Evolutionary conservation across 148 eudicot species (phyloP).

Genomic region (Rhododendron henanense): DNA sequence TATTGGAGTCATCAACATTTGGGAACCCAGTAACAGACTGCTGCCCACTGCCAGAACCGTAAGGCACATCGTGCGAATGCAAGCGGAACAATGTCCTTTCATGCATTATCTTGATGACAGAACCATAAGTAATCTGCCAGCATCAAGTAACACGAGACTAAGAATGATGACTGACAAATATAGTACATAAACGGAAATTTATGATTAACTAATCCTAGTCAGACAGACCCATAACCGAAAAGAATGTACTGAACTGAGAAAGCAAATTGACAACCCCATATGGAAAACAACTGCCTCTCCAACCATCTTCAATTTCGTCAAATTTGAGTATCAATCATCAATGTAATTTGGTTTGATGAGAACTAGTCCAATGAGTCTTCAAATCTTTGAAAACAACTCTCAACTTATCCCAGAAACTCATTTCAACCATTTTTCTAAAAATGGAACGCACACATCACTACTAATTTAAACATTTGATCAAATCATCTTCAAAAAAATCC

Average conservation of each 20-base stretch:
- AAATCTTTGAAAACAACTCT: not conserved
- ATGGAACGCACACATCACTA: not conserved
- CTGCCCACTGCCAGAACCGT: constrained; percentile 99
- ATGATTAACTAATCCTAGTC: not conserved
- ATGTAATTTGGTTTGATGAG: not conserved
- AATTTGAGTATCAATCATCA: no score
- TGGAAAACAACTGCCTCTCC: not conserved
- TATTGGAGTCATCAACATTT: constrained; percentile 82
- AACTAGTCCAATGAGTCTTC: not conserved
- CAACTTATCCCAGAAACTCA: not conserved
- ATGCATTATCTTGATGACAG: constrained; percentile 84
- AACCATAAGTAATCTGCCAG: constrained; percentile 80
- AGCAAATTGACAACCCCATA: not conserved
- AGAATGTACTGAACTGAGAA: not conserved
- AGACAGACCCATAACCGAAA: not conserved
- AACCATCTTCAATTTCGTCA: not conserved
- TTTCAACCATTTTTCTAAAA: not conserved
- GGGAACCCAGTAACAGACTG: constrained; percentile 96
- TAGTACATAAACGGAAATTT: not conserved
- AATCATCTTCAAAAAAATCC: not conserved
- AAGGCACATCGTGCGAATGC: constrained; percentile 95
- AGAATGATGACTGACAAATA: not conserved
- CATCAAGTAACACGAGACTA: not conserved
- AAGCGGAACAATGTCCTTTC: constrained; percentile 71
- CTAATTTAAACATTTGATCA: not conserved